phyloP scores from a whole-genome alignment of 768 basidiomycete species.

The Agrocybe praecox region DNA sequence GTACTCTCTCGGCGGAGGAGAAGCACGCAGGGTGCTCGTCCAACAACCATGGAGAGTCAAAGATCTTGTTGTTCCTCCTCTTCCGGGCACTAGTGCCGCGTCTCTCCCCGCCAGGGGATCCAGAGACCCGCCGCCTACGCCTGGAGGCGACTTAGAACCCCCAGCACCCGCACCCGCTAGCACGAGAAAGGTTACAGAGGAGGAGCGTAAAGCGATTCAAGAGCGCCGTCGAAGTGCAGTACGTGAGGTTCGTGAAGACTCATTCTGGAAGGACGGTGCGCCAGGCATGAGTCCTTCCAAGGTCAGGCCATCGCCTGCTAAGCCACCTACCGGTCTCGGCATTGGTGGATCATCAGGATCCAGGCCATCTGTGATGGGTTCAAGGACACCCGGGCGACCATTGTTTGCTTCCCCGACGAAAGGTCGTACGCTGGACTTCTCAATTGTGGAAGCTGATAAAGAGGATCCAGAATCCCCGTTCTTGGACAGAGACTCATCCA shows the following conservation, averaged over 20 bases:
- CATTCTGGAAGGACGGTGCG: slow-evolving; percentile 52
- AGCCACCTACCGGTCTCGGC: slow-evolving; percentile 9
- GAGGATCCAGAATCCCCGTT: slow-evolving; percentile 12
- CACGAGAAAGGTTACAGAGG: slow-evolving; percentile 34
- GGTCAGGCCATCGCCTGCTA: slow-evolving; percentile 16
- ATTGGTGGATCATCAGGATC: not conserved
- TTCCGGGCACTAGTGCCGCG: not conserved
- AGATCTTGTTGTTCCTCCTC: slow-evolving; percentile 51
- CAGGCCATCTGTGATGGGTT: slow-evolving; percentile 5
- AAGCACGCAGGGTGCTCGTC: slow-evolving; percentile 48
- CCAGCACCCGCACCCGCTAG: slow-evolving; percentile 1
- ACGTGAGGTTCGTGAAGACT: slow-evolving; percentile 38
- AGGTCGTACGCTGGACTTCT: slow-evolving; percentile 11
- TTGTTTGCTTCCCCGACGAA: slow-evolving; percentile 20
- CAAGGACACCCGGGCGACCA: slow-evolving; percentile 1
- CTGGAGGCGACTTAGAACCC: not conserved
- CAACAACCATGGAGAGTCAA: slow-evolving; percentile 58
- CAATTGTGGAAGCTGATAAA: slow-evolving; percentile 17
- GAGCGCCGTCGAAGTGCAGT: slow-evolving; percentile 65
- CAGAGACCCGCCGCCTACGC: slow-evolving; percentile 4
- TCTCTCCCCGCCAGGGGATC: not conserved
- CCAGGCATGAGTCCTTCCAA: slow-evolving; percentile 50
- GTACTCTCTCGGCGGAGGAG: slow-evolving; percentile 49
- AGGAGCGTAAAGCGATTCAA: slow-evolving; percentile 61
- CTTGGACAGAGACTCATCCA: not conserved